phyloP scores from a whole-genome alignment of 2,329 filamentous ascomycete genomes.

The Fusarium stilboides region DNA sequence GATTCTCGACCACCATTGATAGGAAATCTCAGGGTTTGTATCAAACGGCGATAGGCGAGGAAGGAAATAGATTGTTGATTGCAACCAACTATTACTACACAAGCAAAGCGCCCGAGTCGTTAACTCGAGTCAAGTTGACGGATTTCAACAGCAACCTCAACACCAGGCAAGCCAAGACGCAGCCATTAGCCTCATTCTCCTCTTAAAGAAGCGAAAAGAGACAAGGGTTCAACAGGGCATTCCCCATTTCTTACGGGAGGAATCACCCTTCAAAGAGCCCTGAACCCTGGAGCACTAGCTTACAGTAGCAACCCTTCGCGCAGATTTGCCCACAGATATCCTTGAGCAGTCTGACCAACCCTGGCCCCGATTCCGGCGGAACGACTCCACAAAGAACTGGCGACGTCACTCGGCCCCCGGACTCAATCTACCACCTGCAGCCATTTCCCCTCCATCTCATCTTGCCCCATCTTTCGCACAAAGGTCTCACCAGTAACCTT shows the following conservation, averaged over 20 bases:
- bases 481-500: constrained; percentile 33
- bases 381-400: constrained; percentile 28
- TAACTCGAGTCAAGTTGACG: constrained; percentile 22
- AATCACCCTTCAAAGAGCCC: constrained; percentile 20
- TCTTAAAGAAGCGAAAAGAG: constrained; percentile 11
- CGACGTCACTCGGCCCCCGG: constrained; percentile 45
- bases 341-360: constrained; percentile 30
- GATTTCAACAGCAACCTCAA: constrained; percentile 5
- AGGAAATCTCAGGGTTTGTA: constrained; percentile 2
- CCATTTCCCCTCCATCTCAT: constrained; percentile 31
- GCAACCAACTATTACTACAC: constrained; percentile 2
- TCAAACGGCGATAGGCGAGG: constrained; percentile 5
- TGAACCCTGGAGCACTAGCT: constrained; percentile 31
- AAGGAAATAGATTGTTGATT: neutral
- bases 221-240: constrained; percentile 30
- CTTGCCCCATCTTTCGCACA: constrained; percentile 32
- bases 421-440: constrained; percentile 32
- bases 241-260: constrained; percentile 23
- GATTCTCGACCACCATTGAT: constrained; percentile 8
- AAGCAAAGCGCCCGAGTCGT: constrained; percentile 12
- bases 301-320: constrained; percentile 18
- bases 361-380: constrained; percentile 34
- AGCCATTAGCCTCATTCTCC: constrained; percentile 19
- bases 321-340: constrained; percentile 18
- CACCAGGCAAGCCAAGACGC: constrained; percentile 21